Conservation (phyloP, 108 stramenopile genomes). For the Parietichytrium sp. region DNA sequence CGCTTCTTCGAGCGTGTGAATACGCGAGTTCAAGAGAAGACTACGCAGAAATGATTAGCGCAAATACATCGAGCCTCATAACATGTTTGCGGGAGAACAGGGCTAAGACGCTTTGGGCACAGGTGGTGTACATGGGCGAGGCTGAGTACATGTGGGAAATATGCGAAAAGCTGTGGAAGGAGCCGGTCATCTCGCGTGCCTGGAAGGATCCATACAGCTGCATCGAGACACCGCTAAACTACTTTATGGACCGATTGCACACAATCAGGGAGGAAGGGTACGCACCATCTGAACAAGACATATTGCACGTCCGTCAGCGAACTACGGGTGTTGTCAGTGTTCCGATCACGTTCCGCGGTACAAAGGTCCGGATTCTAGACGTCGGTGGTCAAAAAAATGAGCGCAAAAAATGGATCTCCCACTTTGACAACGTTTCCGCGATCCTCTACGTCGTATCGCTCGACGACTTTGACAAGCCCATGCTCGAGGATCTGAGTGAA, state of each 20-base stretch:
- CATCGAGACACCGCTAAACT: conserved; percentile 10
- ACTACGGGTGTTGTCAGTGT: conserved; percentile 13
- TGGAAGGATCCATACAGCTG: background rate
- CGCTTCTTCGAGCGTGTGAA: background rate
- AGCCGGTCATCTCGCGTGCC: background rate
- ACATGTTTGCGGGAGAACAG: background rate
- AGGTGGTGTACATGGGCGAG: background rate
- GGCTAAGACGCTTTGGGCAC: background rate
- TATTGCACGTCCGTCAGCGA: conserved; percentile 19
- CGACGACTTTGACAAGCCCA: conserved; percentile 69
- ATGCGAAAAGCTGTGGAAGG: conserved; percentile 29
- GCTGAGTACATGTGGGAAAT: background rate
- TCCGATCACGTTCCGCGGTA: conserved; percentile 57
- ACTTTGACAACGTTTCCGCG: conserved; percentile 69
- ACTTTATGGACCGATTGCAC: background rate
- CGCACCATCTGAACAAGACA: background rate
- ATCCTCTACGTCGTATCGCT: conserved; percentile 73
- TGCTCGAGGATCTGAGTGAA: conserved; percentile 54
- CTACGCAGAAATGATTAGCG: background rate
- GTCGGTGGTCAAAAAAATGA: conserved; percentile 69
- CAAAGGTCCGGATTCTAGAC: conserved; percentile 65
- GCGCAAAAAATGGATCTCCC: conserved; percentile 69
- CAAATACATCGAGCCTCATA: background rate
- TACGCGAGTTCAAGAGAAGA: background rate
- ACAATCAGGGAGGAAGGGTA: background rate